A percentile compares a stretch with the other conserved stretches of the same genome.
These are phyloP conservation scores for Aspergillus bombycis DNA, from an alignment of 2,329 filamentous ascomycete genomes.

Conservation along the genomic window DNA sequence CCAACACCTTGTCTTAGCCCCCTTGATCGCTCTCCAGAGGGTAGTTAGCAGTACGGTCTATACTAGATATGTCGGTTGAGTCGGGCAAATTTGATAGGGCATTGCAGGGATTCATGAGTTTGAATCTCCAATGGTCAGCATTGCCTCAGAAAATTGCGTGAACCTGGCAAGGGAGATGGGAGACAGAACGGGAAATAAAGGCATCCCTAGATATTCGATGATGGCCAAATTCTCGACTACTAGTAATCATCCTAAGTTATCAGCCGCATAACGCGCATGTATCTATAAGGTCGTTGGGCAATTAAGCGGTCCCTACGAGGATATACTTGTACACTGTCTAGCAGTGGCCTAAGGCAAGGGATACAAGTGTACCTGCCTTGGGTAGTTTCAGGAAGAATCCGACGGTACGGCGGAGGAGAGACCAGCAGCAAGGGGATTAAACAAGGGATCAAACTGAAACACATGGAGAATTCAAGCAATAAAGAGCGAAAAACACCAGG, in stretches of 20 bases:
- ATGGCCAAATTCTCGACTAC: background rate
- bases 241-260: background rate
- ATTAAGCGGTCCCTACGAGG: background rate
- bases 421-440: conserved; percentile 10
- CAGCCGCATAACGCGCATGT: background rate
- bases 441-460: conserved; percentile 12
- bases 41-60: background rate
- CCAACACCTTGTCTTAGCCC: background rate
- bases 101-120: conserved; percentile 10
- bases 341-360: background rate
- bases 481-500: background rate
- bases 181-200: background rate
- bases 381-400: background rate
- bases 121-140: conserved; percentile 8
- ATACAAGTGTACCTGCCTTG: conserved; percentile 1
- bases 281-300: background rate
- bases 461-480: background rate
- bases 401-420: background rate
- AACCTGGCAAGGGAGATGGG: background rate
- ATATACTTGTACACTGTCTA: background rate
- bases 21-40: background rate
- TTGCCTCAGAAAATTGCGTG: background rate
- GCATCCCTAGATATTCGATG: background rate
- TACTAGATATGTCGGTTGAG: background rate
- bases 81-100: background rate